Base-by-base conservation (phyloP, 2,329 filamentous ascomycete genomes). In the Verticillium tricorpus region DNA sequence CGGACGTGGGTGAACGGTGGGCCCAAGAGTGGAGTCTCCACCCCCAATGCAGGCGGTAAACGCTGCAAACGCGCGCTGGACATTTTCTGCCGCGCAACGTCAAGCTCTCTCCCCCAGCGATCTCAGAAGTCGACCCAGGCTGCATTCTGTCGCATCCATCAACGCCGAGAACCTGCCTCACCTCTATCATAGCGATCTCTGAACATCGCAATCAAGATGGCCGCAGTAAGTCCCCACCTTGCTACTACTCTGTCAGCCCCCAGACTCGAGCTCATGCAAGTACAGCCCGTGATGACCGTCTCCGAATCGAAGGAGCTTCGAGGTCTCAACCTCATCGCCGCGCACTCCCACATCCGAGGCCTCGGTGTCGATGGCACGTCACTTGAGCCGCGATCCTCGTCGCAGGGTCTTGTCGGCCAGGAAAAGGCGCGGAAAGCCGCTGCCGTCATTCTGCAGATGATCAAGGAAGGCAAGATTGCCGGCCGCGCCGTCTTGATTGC, bases 381-480 rank as follows among this genome's bases (percentile, higher is more conserved):
- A 7, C 84, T 99, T 67, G 93, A 97, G 72, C 93, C 95, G 22
- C 88, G 94, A 63, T 78, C 85, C 32, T 85, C 90, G 57, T 96
- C 94, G 15, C 95, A 99, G 76, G 95, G 95, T 39, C 86, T 99
- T 5, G 94, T 99, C 9, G 95, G 95, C 56, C 95, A 99, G 78
- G 89, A 96, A 72, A 97, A 97, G 82, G 95, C 95, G 61, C 89
- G 95, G 64, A 98, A 97, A 78, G 95, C 95, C 11, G 95, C 95
- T 3, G 95, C 94, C 1, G 90, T 99, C 57, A 96, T 99, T 70
- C 80, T 99, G 64, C 93, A 97, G 81, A 99, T 99, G 95, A 96
- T 96, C 70, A 97, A 96, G 80, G 93, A 97, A 73, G 94, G 94
- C 72, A 98, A 97, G 82, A 98, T 99, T 79, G 95, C 95, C 63